Evolutionary conservation across 257 asterid species (phyloP).

Genomic region (Primulina tabacum): DNA sequence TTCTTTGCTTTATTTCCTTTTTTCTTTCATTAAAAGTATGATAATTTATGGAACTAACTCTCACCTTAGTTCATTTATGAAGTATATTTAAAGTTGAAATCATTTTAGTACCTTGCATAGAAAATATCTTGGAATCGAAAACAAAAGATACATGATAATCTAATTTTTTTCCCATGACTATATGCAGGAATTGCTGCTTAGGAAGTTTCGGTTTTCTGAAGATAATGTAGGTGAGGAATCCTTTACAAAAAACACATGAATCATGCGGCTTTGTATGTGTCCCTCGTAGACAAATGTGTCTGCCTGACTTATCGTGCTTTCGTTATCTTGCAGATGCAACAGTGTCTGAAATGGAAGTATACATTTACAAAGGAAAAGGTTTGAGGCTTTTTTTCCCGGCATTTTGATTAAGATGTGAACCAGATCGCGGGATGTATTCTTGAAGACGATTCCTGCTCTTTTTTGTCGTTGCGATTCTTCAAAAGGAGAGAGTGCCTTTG

Average conservation of each 20-base stretch:
- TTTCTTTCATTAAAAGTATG: not conserved
- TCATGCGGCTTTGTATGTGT: constrained; percentile 36
- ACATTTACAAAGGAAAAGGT: constrained; percentile 32
- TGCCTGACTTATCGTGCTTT: constrained; percentile 42
- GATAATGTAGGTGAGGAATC: constrained; percentile 63
- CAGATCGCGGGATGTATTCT: not conserved
- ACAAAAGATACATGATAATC: not conserved
- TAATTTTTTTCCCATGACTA: constrained; percentile 19
- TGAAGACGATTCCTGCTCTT: not conserved
- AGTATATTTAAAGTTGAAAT: not conserved
- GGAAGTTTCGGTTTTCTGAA: constrained; percentile 39
- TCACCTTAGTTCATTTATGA: not conserved
- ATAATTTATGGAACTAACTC: not conserved
- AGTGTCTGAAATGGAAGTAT: constrained; percentile 35
- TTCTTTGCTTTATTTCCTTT: not conserved
- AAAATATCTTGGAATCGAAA: not conserved
- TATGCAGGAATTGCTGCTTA: constrained; percentile 82
- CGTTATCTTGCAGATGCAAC: constrained; percentile 47
- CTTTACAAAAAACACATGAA: constrained; percentile 34
- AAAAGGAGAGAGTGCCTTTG: not conserved
- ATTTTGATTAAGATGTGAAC: not conserved
- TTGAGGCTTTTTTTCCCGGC: constrained; percentile 1
- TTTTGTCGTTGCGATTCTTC: not conserved
- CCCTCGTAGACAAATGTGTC: constrained; percentile 42
- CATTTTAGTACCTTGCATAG: constrained; percentile 1